phyloP scores from a whole-genome alignment of 352 stramenopile genomes.

The Phytophthora ohioensis region DNA sequence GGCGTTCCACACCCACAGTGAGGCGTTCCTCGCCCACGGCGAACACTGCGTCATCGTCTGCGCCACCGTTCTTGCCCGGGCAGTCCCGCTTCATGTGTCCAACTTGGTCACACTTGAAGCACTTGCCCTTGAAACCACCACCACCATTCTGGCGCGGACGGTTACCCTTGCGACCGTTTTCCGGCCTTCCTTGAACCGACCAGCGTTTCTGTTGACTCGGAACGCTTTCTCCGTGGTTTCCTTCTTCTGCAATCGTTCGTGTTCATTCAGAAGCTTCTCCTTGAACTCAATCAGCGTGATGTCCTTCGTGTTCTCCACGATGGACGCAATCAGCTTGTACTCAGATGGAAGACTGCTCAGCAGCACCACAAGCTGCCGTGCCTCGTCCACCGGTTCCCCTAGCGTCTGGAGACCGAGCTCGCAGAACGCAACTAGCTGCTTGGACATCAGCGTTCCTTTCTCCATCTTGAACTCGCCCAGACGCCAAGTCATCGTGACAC shows the following conservation, averaged over 20 bases:
- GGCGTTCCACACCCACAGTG: constrained; percentile 1
- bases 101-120: too few relatives aligned
- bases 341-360: background rate
- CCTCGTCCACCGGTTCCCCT: background rate
- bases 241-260: background rate
- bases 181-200: constrained; percentile 2
- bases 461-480: constrained; percentile 45
- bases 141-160: background rate
- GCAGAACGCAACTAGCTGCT: background rate
- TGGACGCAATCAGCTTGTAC: background rate
- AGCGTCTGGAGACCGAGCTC: background rate
- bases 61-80: too few relatives aligned
- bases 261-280: constrained; percentile 2
- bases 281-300: background rate
- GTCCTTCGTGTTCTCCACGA: background rate
- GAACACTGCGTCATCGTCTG: too few relatives aligned
- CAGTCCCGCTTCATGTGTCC: too few relatives aligned
- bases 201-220: background rate
- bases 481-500: constrained; percentile 25
- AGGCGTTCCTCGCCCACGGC: too few relatives aligned
- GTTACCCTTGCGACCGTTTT: constrained; percentile 3
- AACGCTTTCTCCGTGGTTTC: constrained; percentile 11
- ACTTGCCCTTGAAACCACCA: background rate
- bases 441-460: background rate
- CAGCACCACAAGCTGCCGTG: background rate